These are phyloP conservation scores for Pestalotiopsis sp. DNA, from an alignment of 2,329 filamentous ascomycete species.

Conservation along the genomic window DNA sequence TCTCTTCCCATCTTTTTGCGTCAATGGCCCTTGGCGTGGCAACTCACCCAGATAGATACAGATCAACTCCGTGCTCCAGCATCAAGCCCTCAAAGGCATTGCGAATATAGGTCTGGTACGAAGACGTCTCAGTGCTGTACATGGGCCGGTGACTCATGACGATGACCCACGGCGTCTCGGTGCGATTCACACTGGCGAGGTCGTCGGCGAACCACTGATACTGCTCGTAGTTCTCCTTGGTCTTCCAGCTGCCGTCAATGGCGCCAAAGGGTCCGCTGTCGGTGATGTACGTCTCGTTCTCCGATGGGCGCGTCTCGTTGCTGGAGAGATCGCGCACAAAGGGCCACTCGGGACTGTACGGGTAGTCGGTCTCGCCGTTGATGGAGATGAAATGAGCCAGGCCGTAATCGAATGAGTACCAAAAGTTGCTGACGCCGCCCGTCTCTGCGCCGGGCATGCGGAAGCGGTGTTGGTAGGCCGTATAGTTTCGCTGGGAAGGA, in stretches of 20 bases:
- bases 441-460: conserved; percentile 43
- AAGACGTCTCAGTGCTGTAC: conserved; percentile 40
- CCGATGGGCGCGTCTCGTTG: background rate
- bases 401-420: conserved; percentile 62
- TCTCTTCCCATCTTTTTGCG: background rate
- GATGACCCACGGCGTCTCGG: conserved; percentile 53
- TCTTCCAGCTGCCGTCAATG: conserved; percentile 18
- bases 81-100: conserved; percentile 53
- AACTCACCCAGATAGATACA: conserved; percentile 38
- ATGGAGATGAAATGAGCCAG: conserved; percentile 56
- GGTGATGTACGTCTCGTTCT: conserved; percentile 7
- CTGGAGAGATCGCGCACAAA: conserved; percentile 39
- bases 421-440: conserved; percentile 52
- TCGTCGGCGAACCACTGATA: conserved; percentile 56
- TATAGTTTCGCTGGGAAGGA: conserved; percentile 39
- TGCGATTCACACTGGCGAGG: conserved; percentile 55
- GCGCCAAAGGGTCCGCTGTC: conserved; percentile 51
- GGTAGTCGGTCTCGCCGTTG: conserved; percentile 58
- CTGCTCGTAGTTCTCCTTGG: conserved; percentile 40
- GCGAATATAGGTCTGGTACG: conserved; percentile 30
- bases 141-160: conserved; percentile 45
- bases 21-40: background rate
- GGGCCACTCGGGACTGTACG: conserved; percentile 45
- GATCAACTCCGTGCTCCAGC: conserved; percentile 57
- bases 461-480: conserved; percentile 45